Base-by-base conservation (phyloP, 306 rosid genomes). In the Cajanus cajan region DNA sequence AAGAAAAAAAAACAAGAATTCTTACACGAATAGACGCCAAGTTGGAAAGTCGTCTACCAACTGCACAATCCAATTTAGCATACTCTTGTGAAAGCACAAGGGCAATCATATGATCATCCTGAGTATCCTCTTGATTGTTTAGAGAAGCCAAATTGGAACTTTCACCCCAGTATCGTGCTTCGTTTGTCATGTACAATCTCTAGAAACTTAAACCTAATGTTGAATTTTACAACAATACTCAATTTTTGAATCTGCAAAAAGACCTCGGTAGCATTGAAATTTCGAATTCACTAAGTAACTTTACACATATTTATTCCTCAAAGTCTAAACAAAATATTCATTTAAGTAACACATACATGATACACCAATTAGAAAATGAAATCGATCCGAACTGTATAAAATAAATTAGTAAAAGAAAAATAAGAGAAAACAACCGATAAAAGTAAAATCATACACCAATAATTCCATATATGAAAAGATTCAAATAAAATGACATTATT, bases 51-150 rank as follows among this genome's bases (percentile, higher is more conserved):
- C 90, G 92, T 55, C 78, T 74, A 28, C 85, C 89, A 81, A 87
- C 80, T 22, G 85, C 82, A 75, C 90, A 92, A 66, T 92, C 93
- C 55, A 90, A 79, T n/a, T 90, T 75, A 55, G 97, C 92, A 70
- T 92, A 90, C 82, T 88, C 97, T 83, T 92, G 93, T 4, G 97
- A 73, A 36, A 92, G 75, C 4, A 83, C 80, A 65, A 61, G 58
- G 47, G 95, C 97, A 78, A 90, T 92, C 93, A 92, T 92, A 43
- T 82, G 78, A 65, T 92, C 97, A 85, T 92, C 89, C 71, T 88
- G 83, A 68, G 71, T 31, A 76, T 84, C 86, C 55, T 71, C 85
- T 62, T 86, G 88, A 69, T 84, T 82, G 78, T 85, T 84, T 37
- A 58, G 47, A 43, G 91, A 88, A 51, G 81, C 85, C 50, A 90